Base-by-base conservation (phyloP, 2,329 filamentous ascomycete species). In the Aspergillus pseudonomiae region DNA sequence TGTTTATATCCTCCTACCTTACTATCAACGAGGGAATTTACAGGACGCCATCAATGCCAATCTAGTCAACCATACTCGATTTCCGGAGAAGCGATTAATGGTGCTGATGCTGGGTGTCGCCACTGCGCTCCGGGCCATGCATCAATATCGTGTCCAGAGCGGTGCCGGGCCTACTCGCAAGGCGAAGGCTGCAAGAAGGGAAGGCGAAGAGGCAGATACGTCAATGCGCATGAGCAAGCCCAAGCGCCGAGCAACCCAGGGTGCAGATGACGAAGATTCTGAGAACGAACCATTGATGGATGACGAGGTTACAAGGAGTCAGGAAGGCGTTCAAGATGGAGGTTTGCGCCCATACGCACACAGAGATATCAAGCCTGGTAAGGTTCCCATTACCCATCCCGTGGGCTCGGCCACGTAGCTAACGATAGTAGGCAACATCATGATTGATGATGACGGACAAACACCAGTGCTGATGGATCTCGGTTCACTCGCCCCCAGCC, bases 31-130 rank as follows among this genome's bases (percentile, higher is more conserved):
- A 68, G 95, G 95, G 16, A 99, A 99, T 78, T 85, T 99, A 43
- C 95, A 99, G 81, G 95, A 99, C 80, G 91, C 96, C 75, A 98
- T 99, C 83, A 99, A 99, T 79, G 94, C 95, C 67, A 99, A 99
- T 79, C 83, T 98, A 60, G 94, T 99, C 78, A 98, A 98, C 79
- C 93, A 96, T 77, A 92, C 91, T 43, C 86, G 85, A 58, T 98
- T 99, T 73, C 93, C 94, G 0, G 94, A 98, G 81, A 87, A 89
- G 75, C 86, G 90, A 71, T 83, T 99, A 66, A 94, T 98, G 93
- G 84, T 89, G 63, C 80, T 99, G 64, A 97, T 99, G 77, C 82
- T 97, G 48, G 95, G 95, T 19, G 93, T 99, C 2, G 97, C 94
- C 77, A 88, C 89, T 72, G 95, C 93, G 50, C 81, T 99, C 64